Evolutionary conservation across 106 monocot genomes (phyloP), one percentile per base, ranked within the genome.

Genomic region (Dendrobium officinale): DNA sequence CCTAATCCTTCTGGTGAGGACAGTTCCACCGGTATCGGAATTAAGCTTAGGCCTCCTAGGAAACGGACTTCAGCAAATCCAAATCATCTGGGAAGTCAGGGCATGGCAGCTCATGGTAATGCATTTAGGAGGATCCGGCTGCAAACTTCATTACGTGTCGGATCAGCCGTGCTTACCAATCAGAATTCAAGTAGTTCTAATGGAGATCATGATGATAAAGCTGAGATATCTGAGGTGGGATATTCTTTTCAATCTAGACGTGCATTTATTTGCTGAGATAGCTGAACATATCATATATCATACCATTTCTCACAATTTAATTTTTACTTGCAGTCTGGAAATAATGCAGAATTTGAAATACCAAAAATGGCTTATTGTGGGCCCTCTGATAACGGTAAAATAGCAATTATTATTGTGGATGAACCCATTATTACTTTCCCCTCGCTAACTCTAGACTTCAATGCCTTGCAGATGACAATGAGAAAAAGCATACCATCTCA

Each of bases 121-220:
- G 75, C 80, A 49, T 40, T 29, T 20, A 81, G 81, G 42, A 81
- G 81, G 66, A 82, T 82, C 24, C 82, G 77, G 16, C 43, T 82
- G 77, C 82, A 82, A 58, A 77, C 24, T 18, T 59, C 75, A 44
- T 11, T 76, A 11, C 76, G 27, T 76, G 2, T 26, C 0, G 49
- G 45, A 49, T 51, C 76, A 47, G 0, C 42, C 9, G 5, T 8
- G 2, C 29, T 18, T 49, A 4, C 4, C 3, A 5, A 49, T 76
- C 27, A 6, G 4, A 49, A 76, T 49, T 76, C 76, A 47, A 49
- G 48, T 20, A 76, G 9, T 15, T 18, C 27, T 49, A 49, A 27
- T 26, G 49, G 49, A 47, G 6, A 9, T 1, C 11, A 42, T 76
- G 49, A 29, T 76, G 49, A 26, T 10, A 76, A 76, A 4, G 45